Evolutionary conservation across 2,329 filamentous ascomycete species (phyloP), one percentile per base, ranked within the genome.

Genomic region (Aspergillus sp.): DNA sequence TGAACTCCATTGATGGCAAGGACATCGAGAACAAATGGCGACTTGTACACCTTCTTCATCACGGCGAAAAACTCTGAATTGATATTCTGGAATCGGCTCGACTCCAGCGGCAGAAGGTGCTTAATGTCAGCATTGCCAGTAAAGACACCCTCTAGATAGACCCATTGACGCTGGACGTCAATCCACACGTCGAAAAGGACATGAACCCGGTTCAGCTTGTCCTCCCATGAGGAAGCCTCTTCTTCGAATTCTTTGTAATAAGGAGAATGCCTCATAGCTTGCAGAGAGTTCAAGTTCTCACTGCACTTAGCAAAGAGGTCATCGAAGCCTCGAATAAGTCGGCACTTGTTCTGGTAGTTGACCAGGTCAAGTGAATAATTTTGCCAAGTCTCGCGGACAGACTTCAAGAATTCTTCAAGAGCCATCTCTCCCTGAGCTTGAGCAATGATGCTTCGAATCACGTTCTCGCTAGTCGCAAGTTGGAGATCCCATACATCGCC

Each of bases 241-340:
- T 99, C 95, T 73, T 99, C 95, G 62, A 99, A 99, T 68, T 98
- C 93, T 75, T 97, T 98, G 82, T 96, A 99, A 76, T 99, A 99
- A 0, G 95, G 95, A 5, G 95, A 99, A 75, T 99, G 93, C 71
- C 91, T 89, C 96, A 99, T 99, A 22, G 95, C 95, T 75, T 98
- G 95, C 48, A 99, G 80, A 5, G 95, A 98, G 77, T 97, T 98
- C 56, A 99, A 78, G 68, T 99, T 96, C 74, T 99, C 95, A 70
- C 93, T 96, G 76, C 95, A 99, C 74, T 98, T 98, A 51, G 93
- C 91, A 70, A 99, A 99, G 15, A 99, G 84, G 64, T 99, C 95
- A 68, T 99, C 95, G 89, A 96, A 99, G 52, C 95, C 95, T 63
- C 92, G 90, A 65, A 99, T 99, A 41, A 99, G 86, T 46, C 93